Base-by-base conservation (phyloP, 192 early-diverging fungal species). In the Umbelopsis isabellina region DNA sequence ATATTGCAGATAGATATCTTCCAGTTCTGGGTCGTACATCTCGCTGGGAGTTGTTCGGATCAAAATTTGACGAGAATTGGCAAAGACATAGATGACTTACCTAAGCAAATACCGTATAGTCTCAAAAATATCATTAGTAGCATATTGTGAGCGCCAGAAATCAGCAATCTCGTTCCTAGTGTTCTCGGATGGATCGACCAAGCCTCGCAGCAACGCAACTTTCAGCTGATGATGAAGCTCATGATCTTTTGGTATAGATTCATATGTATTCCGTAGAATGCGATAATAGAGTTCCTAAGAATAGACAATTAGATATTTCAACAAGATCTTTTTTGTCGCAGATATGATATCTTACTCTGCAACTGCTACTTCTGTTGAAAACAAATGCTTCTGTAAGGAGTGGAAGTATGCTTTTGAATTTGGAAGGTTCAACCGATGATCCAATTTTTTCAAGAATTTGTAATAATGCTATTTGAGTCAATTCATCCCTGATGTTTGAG, bases 1-100 rank as follows among this genome's bases (percentile, higher is more conserved):
- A 64, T 87, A 91, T 21, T 82, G 74, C 53, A 91, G 64, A 71
- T 85, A 93, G 10, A 83, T 79, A 21, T 85, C 82, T 73, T 93
- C 92, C 0, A 82, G 75, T 27, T 90, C 80, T 16, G 88, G 79
- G 13, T 83, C 72, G 61, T 92, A 93, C 79, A 91, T 74, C 25
- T 83, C 79, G 49, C 86, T 86, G 52, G 11, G 52, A 30, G 21
- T 50, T 16, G 37, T 1, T 27, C 4, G 21, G 18, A 46, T 16
- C 30, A 61, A 18, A 49, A 2, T 5, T 3, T 20, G 48, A 33
- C 27, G 7, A 11, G 27, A 18, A 10, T 30, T 1, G 7, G 15
- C 10, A 35, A 0, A 16, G 30, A 35, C 13, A 35, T 13, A 35
- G 15, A 1, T 30, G 9, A 22, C 68, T 73, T 80, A 86, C 84